A percentile compares a stretch with the other conserved stretches of the same genome.
These are phyloP conservation scores for Metschnikowia lunata DNA, from an alignment of 805 yeast species.

Conservation along the genomic window DNA sequence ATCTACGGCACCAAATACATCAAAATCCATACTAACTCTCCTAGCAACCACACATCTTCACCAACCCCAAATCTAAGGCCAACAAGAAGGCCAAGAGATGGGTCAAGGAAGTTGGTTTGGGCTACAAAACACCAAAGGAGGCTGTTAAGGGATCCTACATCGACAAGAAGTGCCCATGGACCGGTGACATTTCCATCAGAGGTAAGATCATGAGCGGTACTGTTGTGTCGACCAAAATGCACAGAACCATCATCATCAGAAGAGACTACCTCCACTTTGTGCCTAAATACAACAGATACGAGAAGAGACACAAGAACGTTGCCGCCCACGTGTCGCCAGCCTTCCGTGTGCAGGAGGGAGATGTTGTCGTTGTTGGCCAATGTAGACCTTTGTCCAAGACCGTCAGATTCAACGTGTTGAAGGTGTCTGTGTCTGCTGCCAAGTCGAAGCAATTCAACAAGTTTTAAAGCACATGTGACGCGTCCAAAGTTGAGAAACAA, in stretches of 20 bases:
- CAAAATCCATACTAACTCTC: constrained; percentile 43
- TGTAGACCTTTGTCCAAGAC: constrained; percentile 99
- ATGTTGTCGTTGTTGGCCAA: constrained; percentile 97
- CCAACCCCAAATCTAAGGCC: constrained; percentile 99
- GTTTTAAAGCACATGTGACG: constrained; percentile 63
- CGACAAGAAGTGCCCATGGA: constrained; percentile 99
- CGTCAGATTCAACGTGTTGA: constrained; percentile 98
- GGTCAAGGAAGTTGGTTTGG: constrained; percentile 99
- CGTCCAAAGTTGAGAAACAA: not conserved
- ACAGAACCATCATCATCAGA: constrained; percentile 99
- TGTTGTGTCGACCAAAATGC: constrained; percentile 99
- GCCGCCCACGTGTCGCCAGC: constrained; percentile 99
- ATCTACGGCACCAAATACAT: too few relatives aligned
- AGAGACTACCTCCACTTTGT: constrained; percentile 99
- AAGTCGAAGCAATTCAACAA: constrained; percentile 93
- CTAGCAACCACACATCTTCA: constrained; percentile 99
- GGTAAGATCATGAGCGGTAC: constrained; percentile 99
- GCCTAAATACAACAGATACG: constrained; percentile 99
- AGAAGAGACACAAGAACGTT: constrained; percentile 99
- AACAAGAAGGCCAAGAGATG: constrained; percentile 99
- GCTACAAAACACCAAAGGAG: constrained; percentile 99
- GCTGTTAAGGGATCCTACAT: constrained; percentile 99
- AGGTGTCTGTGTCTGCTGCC: constrained; percentile 84
- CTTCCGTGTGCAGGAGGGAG: constrained; percentile 99
- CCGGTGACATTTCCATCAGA: constrained; percentile 95